Evolutionary conservation across 2,329 filamentous ascomycete genomes (phyloP).

Genomic region (Canariomyces notabilis): DNA sequence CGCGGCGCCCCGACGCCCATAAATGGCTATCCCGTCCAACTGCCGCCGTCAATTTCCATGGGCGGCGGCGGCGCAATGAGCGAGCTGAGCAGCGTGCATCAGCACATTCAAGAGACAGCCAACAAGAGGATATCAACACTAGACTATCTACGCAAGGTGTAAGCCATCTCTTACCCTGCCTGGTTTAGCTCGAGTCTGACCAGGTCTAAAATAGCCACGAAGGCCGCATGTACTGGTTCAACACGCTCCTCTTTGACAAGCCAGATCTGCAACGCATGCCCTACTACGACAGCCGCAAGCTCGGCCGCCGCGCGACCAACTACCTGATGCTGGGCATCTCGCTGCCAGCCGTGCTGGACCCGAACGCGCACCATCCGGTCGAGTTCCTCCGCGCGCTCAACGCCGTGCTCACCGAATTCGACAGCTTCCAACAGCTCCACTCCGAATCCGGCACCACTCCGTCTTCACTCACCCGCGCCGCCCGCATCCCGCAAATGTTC

Average conservation of each 20-base stretch:
- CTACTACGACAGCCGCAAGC: conserved; percentile 77
- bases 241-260: conserved; percentile 87
- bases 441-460: conserved; percentile 67
- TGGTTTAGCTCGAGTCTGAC: neutral
- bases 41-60: conserved; percentile 27
- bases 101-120: conserved; percentile 75
- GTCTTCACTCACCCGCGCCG: conserved; percentile 70
- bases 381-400: conserved; percentile 88
- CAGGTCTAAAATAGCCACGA: conserved; percentile 61
- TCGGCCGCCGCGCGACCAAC: conserved; percentile 86
- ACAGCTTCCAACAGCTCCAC: conserved; percentile 85
- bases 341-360: conserved; percentile 81
- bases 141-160: conserved; percentile 91
- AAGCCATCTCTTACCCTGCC: conserved; percentile 31
- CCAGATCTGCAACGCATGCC: conserved; percentile 74
- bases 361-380: conserved; percentile 70
- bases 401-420: conserved; percentile 82
- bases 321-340: conserved; percentile 90
- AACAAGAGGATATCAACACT: conserved; percentile 91
- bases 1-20: conserved; percentile 36
- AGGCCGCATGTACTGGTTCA: conserved; percentile 96
- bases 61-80: conserved; percentile 23
- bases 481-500: conserved; percentile 79
- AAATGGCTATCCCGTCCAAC: conserved; percentile 26
- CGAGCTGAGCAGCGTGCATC: conserved; percentile 47